Conservation (phyloP, 2,329 filamentous ascomycete species). For the Xylariomycetidae sp. region DNA sequence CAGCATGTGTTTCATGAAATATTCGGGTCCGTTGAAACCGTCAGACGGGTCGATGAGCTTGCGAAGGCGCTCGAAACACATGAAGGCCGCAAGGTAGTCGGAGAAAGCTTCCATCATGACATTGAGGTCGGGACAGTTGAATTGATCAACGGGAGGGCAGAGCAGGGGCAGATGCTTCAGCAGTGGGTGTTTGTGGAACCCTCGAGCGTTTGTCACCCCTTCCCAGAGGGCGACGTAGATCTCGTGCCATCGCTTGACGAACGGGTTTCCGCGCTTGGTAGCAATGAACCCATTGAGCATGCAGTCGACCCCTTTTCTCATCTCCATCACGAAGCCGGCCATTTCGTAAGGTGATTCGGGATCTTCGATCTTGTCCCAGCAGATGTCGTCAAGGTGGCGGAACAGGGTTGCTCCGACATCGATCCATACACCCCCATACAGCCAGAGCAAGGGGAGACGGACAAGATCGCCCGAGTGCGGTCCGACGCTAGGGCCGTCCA, state of each 20-base stretch:
- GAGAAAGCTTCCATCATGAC: constrained; percentile 20
- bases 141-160: constrained; percentile 16
- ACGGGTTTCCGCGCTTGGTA: constrained; percentile 34
- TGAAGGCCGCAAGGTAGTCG: constrained; percentile 28
- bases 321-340: constrained; percentile 22
- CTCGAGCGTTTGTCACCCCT: constrained; percentile 23
- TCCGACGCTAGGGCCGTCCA: constrained; percentile 38
- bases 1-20: constrained; percentile 27
- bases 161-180: constrained; percentile 23
- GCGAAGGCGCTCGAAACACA: constrained; percentile 27
- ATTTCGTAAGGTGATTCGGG: constrained; percentile 30
- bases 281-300: constrained; percentile 39
- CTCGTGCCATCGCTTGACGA: constrained; percentile 39
- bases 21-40: constrained; percentile 30
- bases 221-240: constrained; percentile 33
- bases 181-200: constrained; percentile 29
- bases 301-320: constrained; percentile 19
- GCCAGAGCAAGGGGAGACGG: constrained; percentile 35
- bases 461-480: constrained; percentile 44
- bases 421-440: constrained; percentile 39
- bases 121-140: constrained; percentile 18
- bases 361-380: constrained; percentile 36
- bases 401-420: constrained; percentile 39
- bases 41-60: constrained; percentile 29
- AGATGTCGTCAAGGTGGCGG: constrained; percentile 35